These are phyloP conservation scores for Leccinum subrobustum DNA, from an alignment of 1,284 basidiomycete species.

Conservation along the genomic window DNA sequence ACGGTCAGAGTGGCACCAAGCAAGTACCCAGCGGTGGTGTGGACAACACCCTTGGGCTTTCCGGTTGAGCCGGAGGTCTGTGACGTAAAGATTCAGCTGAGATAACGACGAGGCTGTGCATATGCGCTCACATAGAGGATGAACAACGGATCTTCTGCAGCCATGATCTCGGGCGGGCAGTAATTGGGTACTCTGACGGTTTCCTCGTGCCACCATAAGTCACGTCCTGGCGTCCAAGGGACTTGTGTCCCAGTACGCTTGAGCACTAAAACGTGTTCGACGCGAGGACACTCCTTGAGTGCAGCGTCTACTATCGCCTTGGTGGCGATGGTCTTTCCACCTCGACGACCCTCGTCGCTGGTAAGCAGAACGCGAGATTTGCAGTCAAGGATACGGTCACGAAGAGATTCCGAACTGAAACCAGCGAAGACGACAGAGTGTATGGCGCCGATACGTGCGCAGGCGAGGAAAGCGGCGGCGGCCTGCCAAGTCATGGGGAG, in stretches of 20 bases:
- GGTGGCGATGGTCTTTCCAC: conserved; percentile 94
- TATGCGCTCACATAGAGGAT: conserved; percentile 86
- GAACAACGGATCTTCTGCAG: conserved; percentile 92
- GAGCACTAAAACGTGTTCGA: conserved; percentile 92
- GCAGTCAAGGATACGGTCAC: conserved; percentile 93
- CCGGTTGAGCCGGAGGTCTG: conserved; percentile 95
- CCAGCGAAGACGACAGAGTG: conserved; percentile 99
- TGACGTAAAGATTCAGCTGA: conserved; percentile 3
- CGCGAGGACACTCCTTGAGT: conserved; percentile 79
- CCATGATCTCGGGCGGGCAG: conserved; percentile 87
- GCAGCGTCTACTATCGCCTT: conserved; percentile 96
- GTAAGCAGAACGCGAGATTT: conserved; percentile 90
- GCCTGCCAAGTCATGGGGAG: conserved; percentile 92
- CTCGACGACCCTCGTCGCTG: conserved; percentile 92
- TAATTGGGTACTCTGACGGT: conserved; percentile 82
- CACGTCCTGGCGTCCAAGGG: conserved; percentile 82
- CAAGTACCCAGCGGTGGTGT: conserved; percentile 92
- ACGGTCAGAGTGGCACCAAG: conserved; percentile 89
- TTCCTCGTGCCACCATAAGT: conserved; percentile 98
- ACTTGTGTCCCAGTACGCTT: conserved; percentile 86
- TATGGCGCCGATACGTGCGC: conserved; percentile 94
- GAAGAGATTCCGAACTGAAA: conserved; percentile 94
- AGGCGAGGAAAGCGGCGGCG: conserved; percentile 94
- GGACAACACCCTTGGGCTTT: conserved; percentile 96
- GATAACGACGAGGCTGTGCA: neutral